Conservation (phyloP, 441 rosid genomes). For the Dalechampia spathulata region DNA sequence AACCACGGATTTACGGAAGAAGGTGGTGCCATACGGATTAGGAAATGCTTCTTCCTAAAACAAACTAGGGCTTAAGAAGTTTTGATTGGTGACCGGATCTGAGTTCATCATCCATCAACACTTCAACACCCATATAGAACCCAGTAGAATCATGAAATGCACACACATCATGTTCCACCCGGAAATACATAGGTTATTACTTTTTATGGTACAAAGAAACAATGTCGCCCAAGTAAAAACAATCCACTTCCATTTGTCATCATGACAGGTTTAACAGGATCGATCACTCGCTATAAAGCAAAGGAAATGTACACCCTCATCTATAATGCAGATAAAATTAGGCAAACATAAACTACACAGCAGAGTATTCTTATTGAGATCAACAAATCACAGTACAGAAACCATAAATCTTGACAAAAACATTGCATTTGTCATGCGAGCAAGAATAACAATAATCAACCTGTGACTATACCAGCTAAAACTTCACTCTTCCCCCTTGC, state of each 20-base stretch:
- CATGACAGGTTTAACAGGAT: too few species aligned
- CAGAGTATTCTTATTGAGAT: slow-evolving; percentile 17
- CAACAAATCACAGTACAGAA: slow-evolving; percentile 13
- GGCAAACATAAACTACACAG: slow-evolving; percentile 7
- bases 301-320: slow-evolving; percentile 7
- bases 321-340: slow-evolving; percentile 5
- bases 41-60: neutral
- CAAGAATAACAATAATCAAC: slow-evolving; percentile 24
- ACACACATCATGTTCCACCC: neutral
- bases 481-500: slow-evolving; percentile 88
- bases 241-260: too few species aligned
- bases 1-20: too few species aligned
- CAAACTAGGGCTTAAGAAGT: neutral
- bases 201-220: neutral
- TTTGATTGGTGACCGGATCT: neutral
- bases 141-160: neutral
- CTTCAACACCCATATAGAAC: neutral
- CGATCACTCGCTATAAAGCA: neutral
- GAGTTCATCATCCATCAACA: neutral
- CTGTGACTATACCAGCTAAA: slow-evolving; percentile 84
- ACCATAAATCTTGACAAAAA: slow-evolving; percentile 3
- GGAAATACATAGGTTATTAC: neutral
- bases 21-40: too few species aligned
- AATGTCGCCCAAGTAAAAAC: too few species aligned
- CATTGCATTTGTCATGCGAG: slow-evolving; percentile 3